Evolutionary conservation across 257 asterid species (phyloP), one percentile per base, ranked within the genome.

Genomic region (Plantago major): DNA sequence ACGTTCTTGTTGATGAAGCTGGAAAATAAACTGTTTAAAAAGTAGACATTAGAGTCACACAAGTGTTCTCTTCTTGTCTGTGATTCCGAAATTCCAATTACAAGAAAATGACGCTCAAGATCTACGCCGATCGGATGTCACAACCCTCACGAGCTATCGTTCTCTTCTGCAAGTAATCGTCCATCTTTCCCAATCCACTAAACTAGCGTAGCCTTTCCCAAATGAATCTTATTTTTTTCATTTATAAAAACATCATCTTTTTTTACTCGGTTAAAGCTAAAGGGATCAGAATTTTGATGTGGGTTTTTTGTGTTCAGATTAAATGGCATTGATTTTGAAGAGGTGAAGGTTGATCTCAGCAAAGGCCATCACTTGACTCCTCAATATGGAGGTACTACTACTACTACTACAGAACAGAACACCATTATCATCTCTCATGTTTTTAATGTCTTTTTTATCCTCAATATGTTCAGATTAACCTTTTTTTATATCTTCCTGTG

Each of bases 81-180:
- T 50, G 55, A 15, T 11, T 49, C 26, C 10, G 55, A 48, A n/a
- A 28, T 15, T 11, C 3, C 5, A 12, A 12, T 11, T 2, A 13
- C 15, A 13, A 17, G 40, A 70, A 65, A 17, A 88, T 92, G 97
- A 43, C 79, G 74, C 85, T 89, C 44, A 83, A 83, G 70, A 54
- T 92, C 55, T 92, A 74, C 42, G 99, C 75, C 0, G 99, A 89
- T 81, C 96, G 99, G 4, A 71, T 86, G 83, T 86, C 97, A 16
- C 96, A 89, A 64, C 99, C 99, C 17, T 81, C 95, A 16, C 90
- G 97, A 22, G 95, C 99, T 26, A 26, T 88, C 63, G 71, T 92
- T 45, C 71, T 92, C 61, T 89, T 92, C 81, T 92, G 99, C 99
- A 89, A 81, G 99, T 92, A 88, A 67, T 42, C 55, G 52, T 26